Conservation (phyloP, 1,284 basidiomycete species). For the Thelephora terrestris region DNA sequence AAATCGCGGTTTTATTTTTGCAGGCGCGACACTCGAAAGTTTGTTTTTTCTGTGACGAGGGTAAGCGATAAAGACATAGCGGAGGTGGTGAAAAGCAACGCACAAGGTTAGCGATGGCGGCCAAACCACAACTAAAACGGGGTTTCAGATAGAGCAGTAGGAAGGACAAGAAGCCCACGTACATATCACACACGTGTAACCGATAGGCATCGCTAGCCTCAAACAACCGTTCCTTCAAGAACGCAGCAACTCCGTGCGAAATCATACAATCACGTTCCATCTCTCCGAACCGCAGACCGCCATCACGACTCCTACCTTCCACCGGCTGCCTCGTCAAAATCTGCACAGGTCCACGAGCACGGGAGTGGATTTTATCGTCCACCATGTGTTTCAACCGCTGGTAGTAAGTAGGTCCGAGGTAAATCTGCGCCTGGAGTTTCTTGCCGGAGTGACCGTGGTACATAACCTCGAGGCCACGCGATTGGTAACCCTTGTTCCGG, state of each 20-base stretch:
- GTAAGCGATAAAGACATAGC: conserved; percentile 4
- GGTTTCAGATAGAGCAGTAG: not conserved
- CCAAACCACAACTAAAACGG: conserved; percentile 71
- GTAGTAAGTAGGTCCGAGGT: conserved; percentile 98
- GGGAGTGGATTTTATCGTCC: conserved; percentile 98
- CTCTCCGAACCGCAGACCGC: conserved; percentile 99
- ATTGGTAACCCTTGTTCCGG: conserved; percentile 84
- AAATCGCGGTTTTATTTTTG: conserved; percentile 91
- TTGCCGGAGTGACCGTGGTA: conserved; percentile 97
- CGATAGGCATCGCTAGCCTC: conserved; percentile 94
- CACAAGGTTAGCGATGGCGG: conserved; percentile 88
- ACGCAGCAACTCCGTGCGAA: conserved; percentile 96
- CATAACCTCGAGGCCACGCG: conserved; percentile 95
- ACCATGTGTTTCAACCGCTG: conserved; percentile 99
- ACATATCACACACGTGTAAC: conserved; percentile 94
- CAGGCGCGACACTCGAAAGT: conserved; percentile 63
- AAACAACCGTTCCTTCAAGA: conserved; percentile 92
- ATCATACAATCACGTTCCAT: conserved; percentile 99
- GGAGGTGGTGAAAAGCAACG: conserved; percentile 19
- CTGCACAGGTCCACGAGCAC: conserved; percentile 95
- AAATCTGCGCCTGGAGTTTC: conserved; percentile 96
- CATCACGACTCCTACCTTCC: conserved; percentile 98
- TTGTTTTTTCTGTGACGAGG: conserved; percentile 2
- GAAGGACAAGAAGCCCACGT: conserved; percentile 20
- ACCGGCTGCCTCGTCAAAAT: conserved; percentile 97